Conservation (phyloP, 768 basidiomycete species). For the Heimioporus sp. region DNA sequence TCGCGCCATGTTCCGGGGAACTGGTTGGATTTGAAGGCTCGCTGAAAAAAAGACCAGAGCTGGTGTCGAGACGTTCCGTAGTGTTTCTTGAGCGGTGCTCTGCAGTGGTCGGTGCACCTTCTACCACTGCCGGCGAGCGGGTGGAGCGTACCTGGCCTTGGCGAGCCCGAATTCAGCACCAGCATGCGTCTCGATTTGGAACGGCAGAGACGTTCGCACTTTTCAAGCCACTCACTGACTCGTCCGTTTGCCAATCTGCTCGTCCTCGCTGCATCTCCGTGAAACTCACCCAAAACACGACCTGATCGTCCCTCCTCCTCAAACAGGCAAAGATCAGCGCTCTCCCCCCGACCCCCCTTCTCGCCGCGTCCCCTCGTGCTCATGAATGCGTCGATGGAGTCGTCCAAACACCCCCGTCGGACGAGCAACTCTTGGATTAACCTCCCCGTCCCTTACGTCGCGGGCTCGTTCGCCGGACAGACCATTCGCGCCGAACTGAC, state of each 20-base stretch:
- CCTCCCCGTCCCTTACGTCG: slow-evolving; percentile 50
- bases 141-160: slow-evolving; percentile 10
- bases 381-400: slow-evolving; percentile 20
- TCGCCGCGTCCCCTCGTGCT: background rate
- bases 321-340: slow-evolving; percentile 8
- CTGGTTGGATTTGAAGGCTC: slow-evolving; percentile 11
- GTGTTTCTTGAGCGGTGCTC: no score
- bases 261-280: slow-evolving; percentile 9
- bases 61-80: background rate
- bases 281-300: slow-evolving; percentile 8
- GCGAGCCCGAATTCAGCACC: slow-evolving; percentile 13
- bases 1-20: slow-evolving; percentile 28
- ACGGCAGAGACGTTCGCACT: slow-evolving; percentile 10
- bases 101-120: no score
- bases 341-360: background rate
- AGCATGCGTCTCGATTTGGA: slow-evolving; percentile 26
- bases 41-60: background rate
- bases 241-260: background rate
- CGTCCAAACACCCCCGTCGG: slow-evolving; percentile 22
- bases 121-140: background rate
- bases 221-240: background rate
- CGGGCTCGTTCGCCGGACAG: slow-evolving; percentile 60
- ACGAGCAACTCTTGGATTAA: slow-evolving; percentile 29
- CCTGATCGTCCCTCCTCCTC: slow-evolving; percentile 9
- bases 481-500: slow-evolving; percentile 52